Conservation (phyloP, 208 protist genomes). For the Naegleria fowleri region DNA sequence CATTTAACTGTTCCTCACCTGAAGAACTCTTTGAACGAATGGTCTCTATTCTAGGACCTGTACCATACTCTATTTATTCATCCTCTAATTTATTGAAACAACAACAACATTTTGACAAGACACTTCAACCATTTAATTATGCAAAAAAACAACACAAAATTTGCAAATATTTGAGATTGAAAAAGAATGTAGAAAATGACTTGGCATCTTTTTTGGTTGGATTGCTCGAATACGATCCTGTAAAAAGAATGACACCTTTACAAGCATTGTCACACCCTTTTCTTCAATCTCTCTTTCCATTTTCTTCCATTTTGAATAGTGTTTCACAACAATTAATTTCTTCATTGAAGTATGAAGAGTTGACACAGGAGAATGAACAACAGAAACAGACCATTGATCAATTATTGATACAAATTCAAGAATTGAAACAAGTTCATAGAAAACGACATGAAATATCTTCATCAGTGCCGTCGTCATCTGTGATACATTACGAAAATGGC, state of each 20-base stretch:
- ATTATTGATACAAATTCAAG: neutral
- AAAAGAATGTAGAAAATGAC: neutral
- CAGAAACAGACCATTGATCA: neutral
- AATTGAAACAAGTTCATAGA: neutral
- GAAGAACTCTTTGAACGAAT: neutral
- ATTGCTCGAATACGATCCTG: neutral
- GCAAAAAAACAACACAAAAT: neutral
- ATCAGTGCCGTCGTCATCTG: too few relatives aligned
- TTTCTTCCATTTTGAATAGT: neutral
- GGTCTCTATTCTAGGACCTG: neutral
- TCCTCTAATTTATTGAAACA: neutral
- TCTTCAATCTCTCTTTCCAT: neutral
- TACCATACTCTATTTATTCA: neutral
- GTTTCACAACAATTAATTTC: neutral
- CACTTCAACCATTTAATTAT: neutral
- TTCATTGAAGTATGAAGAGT: neutral
- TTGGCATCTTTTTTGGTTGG: neutral
- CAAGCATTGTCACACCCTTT: constrained; percentile 9
- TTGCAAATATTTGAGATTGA: neutral
- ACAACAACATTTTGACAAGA: neutral
- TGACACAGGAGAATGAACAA: neutral
- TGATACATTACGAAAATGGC: neutral
- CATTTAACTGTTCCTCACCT: neutral
- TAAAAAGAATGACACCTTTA: neutral
- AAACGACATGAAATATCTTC: neutral